These are phyloP conservation scores for Coemansia aciculifera DNA, from an alignment of 192 early-diverging fungal genomes.

Conservation along the genomic window DNA sequence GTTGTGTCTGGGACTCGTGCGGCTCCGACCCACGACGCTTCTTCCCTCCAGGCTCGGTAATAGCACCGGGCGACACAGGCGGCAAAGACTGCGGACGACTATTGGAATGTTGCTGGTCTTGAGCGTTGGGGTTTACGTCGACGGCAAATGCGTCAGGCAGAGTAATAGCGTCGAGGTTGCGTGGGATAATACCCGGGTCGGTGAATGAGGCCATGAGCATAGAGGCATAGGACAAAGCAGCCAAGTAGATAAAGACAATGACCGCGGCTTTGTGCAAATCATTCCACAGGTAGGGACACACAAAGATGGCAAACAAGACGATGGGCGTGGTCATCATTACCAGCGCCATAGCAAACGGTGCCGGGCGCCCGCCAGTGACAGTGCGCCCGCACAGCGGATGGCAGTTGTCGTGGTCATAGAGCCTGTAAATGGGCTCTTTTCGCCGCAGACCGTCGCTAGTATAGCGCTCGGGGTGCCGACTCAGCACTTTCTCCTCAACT, in stretches of 20 bases:
- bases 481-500: slow-evolving; percentile 26
- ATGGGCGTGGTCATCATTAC: slow-evolving; percentile 60
- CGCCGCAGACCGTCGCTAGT: slow-evolving; percentile 42
- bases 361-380: slow-evolving; percentile 64
- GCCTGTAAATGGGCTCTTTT: slow-evolving; percentile 46
- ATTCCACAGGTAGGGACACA: slow-evolving; percentile 67
- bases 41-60: not conserved
- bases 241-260: slow-evolving; percentile 68
- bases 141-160: slow-evolving; percentile 39
- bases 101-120: not conserved
- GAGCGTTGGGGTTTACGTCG: slow-evolving; percentile 14
- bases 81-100: slow-evolving; percentile 1
- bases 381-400: slow-evolving; percentile 66
- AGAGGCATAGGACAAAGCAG: slow-evolving; percentile 60
- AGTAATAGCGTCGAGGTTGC: slow-evolving; percentile 63
- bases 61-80: not conserved
- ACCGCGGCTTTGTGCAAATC: slow-evolving; percentile 61
- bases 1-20: not conserved
- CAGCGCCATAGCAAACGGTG: slow-evolving; percentile 64
- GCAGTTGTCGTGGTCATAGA: slow-evolving; percentile 55
- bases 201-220: slow-evolving; percentile 78
- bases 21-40: not conserved
- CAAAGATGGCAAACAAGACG: slow-evolving; percentile 62
- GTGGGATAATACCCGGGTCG: slow-evolving; percentile 75
- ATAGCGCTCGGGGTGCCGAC: slow-evolving; percentile 34